Evolutionary conservation across 1,284 basidiomycete genomes (phyloP).

Genomic region (Apiotrichum veenhuisii): DNA sequence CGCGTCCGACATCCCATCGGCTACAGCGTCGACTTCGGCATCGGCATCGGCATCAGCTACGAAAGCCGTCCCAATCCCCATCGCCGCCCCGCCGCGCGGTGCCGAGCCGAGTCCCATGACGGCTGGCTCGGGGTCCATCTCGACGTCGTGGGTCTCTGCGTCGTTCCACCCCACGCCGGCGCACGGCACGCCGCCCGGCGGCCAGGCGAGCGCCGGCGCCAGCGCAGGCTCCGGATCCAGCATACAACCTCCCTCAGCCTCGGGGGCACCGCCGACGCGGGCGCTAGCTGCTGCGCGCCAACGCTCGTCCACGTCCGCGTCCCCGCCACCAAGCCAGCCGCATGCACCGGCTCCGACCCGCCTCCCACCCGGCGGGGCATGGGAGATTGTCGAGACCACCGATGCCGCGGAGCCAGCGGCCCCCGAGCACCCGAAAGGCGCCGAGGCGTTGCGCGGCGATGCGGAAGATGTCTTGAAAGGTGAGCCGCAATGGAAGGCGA

Average conservation of each 20-base stretch:
- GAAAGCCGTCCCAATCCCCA: not conserved
- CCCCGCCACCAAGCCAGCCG: not conserved
- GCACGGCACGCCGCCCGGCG: conserved; percentile 25
- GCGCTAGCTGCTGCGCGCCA: not conserved
- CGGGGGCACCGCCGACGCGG: conserved; percentile 1
- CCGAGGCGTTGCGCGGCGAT: conserved; percentile 59
- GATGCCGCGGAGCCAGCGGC: conserved; percentile 21
- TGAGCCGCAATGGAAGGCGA: conserved; percentile 45
- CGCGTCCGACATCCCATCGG: too few relatives aligned
- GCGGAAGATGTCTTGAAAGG: conserved; percentile 68
- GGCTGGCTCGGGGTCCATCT: conserved; percentile 14
- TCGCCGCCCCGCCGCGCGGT: not conserved
- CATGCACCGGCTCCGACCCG: conserved; percentile 3
- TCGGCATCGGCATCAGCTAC: not conserved
- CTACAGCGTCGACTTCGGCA: too few relatives aligned
- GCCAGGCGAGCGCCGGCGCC: not conserved
- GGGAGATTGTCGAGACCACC: conserved; percentile 45
- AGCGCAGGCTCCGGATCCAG: not conserved
- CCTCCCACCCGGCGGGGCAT: conserved; percentile 44
- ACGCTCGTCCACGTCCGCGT: not conserved
- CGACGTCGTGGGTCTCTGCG: conserved; percentile 36
- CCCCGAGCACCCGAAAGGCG: conserved; percentile 35
- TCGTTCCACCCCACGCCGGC: conserved; percentile 31
- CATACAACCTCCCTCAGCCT: not conserved
- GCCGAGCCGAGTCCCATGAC: not conserved